Evolutionary conservation across 805 yeast genomes (phyloP).

Genomic region (Zygosaccharomyces lentus): DNA sequence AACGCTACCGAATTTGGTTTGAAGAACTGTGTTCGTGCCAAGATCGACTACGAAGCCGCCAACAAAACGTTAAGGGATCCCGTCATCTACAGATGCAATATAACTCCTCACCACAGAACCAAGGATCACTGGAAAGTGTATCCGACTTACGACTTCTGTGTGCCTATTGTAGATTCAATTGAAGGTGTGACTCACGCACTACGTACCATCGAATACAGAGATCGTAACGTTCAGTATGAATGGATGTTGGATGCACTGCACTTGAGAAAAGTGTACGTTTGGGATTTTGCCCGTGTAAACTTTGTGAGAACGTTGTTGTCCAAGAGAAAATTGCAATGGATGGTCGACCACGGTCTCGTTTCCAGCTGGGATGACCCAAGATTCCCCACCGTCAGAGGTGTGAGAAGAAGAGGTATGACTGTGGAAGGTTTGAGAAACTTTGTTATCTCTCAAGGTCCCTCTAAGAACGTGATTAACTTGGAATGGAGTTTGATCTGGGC

Average conservation of each 20-base stretch:
- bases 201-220: conserved; percentile 98
- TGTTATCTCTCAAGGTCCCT: conserved; percentile 94
- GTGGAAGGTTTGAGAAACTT: conserved; percentile 95
- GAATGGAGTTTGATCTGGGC: conserved; percentile 99
- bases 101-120: conserved; percentile 97
- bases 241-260: conserved; percentile 84
- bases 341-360: conserved; percentile 87
- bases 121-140: conserved; percentile 91
- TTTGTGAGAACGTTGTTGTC: conserved; percentile 92
- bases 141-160: conserved; percentile 99
- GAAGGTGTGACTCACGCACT: conserved; percentile 98
- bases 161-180: conserved; percentile 88
- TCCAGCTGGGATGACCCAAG: conserved; percentile 98
- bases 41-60: conserved; percentile 83
- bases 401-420: conserved; percentile 99
- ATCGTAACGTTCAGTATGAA: conserved; percentile 95
- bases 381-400: conserved; percentile 99
- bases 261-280: conserved; percentile 88
- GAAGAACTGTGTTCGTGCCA: conserved; percentile 92
- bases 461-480: conserved; percentile 90
- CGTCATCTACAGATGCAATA: conserved; percentile 93
- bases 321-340: conserved; percentile 98
- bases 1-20: conserved; percentile 90
- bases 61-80: conserved; percentile 98
- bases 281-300: conserved; percentile 98